Evolutionary conservation across 1,284 basidiomycete genomes (phyloP), one percentile per base, ranked within the genome.

Genomic region (Ceratobasidium sp.): DNA sequence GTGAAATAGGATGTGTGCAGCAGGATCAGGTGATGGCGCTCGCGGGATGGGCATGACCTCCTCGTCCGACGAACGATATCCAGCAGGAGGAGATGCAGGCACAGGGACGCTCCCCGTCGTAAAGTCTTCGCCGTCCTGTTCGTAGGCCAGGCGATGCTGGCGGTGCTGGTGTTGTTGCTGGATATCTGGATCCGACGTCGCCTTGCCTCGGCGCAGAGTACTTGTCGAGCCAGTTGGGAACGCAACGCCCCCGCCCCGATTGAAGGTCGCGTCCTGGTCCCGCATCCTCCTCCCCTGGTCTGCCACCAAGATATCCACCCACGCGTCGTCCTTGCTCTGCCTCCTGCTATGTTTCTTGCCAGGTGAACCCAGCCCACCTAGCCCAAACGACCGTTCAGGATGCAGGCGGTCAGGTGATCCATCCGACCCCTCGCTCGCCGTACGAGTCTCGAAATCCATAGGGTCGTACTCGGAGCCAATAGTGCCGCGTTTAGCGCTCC

Each of bases 241-340:
- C 80, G 74, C 84, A 84, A 13, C 34, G 8, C 62, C 61, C 1
- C 29, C 22, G 31, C 74, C 51, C 71, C 27, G 74, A 62, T 27
- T 56, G 51, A 11, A 68, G 14, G 27, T 68, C 7, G 81, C 84
- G 71, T 91, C 89, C 80, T 92, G 90, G 7, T 86, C 85, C 1
- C 82, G 85, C 82, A 93, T 85, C 58, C 90, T 81, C 53, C 90
- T 82, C 24, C 81, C 83, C 75, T 87, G 88, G 59, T 85, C 88
- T 54, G 90, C 90, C 11, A 95, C 92, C 5, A 95, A 83, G 56
- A 95, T 95, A 82, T 95, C 94, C 76, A 92, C 90, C 90, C 91
- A 92, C 1, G 90, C 90, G 79, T 92, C 91, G 74, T 88, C 86
- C 77, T 76, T 79, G 54, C 65, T 49, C 31, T 64, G 31, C 29